Percentiles rank a stretch among this genome's conserved stretches.
Conservation (phyloP, 805 yeast genomes). For the Wickerhamiella vanderwaltii region DNA sequence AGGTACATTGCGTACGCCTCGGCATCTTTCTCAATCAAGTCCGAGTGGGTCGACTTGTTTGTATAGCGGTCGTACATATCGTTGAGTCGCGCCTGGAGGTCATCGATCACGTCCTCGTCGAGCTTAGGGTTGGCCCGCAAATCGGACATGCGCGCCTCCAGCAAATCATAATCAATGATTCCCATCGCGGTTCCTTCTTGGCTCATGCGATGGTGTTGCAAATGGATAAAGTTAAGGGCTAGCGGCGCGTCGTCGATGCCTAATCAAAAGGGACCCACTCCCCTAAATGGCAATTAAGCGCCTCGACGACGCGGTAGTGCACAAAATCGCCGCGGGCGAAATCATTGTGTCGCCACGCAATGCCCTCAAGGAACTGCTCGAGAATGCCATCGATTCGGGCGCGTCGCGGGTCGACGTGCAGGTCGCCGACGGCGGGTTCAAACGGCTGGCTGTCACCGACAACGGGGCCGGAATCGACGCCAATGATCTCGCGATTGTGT, state of each 20-base stretch:
- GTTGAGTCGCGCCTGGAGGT: not conserved
- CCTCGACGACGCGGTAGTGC: conserved; percentile 62
- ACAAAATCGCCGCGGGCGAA: conserved; percentile 94
- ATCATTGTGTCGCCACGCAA: conserved; percentile 88
- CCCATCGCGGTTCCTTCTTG: too few relatives aligned
- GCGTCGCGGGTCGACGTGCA: conserved; percentile 62
- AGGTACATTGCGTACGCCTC: too few relatives aligned
- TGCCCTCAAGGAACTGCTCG: conserved; percentile 85
- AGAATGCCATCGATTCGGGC: conserved; percentile 82
- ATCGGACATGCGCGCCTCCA: not conserved
- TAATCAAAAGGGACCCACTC: too few relatives aligned
- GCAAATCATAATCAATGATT: not conserved
- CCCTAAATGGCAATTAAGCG: conserved; percentile 26
- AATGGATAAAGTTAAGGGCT: too few relatives aligned
- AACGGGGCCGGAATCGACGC: conserved; percentile 70
- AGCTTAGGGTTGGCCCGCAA: not conserved
- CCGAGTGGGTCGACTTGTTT: not conserved
- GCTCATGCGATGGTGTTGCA: too few relatives aligned
- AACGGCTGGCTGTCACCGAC: conserved; percentile 74
- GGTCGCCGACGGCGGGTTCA: conserved; percentile 87
- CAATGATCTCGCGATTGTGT: conserved; percentile 65
- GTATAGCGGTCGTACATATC: not conserved
- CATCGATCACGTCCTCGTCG: not conserved
- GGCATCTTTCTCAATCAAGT: not conserved
- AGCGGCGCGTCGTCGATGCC: too few relatives aligned